A percentile compares a stretch with the other conserved stretches of the same genome.
Evolutionary conservation across 495 filamentous ascomycete species (phyloP).

Genomic region (Penicillium diatomitis): DNA sequence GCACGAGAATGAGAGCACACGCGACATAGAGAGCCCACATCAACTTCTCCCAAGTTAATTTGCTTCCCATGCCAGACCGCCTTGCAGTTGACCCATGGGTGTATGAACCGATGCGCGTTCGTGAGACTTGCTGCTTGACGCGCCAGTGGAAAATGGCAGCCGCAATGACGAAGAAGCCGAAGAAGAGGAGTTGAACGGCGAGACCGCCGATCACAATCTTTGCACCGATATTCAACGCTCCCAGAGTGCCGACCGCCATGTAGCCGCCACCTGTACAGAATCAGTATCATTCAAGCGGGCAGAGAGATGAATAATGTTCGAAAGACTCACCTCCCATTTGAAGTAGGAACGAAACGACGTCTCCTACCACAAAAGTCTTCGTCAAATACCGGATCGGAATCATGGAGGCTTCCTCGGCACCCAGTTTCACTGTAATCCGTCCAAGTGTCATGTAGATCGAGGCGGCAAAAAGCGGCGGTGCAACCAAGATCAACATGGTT

Average conservation of each 20-base stretch:
- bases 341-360: constrained; percentile 20
- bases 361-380: constrained; percentile 22
- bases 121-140: constrained; percentile 13
- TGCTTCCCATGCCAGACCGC: background rate
- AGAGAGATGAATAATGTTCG: background rate
- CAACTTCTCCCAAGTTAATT: constrained; percentile 26
- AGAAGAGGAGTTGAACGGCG: constrained; percentile 29
- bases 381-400: constrained; percentile 13
- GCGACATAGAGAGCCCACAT: constrained; percentile 26
- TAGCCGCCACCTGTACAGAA: constrained; percentile 9
- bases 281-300: too few species aligned
- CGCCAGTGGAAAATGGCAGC: constrained; percentile 22
- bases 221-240: constrained; percentile 17
- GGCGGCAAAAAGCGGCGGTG: constrained; percentile 41
- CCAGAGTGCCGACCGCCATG: constrained; percentile 5
- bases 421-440: constrained; percentile 30
- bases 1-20: constrained; percentile 47
- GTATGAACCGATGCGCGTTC: constrained; percentile 14
- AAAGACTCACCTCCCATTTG: constrained; percentile 13
- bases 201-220: constrained; percentile 34
- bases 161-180: constrained; percentile 27
- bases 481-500: constrained; percentile 25
- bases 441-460: constrained; percentile 49
- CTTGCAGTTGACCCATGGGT: constrained; percentile 13
- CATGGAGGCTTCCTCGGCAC: constrained; percentile 23